Evolutionary conservation across 1,139 yeast genomes (phyloP), one percentile per base, ranked within the genome.

Genomic region (Saccharomyces hybrid): DNA sequence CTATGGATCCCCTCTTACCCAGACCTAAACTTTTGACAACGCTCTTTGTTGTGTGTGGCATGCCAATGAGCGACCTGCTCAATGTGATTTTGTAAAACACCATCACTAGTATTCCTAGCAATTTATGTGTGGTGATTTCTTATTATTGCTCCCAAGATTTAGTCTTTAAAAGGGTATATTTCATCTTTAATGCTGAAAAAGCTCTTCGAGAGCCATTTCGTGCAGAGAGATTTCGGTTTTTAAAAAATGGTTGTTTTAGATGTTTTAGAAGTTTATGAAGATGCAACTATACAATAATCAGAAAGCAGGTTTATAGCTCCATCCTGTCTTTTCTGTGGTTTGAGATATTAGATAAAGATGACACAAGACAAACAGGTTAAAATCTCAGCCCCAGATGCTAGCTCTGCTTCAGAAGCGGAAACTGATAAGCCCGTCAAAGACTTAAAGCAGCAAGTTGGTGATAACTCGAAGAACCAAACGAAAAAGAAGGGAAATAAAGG

Each of bases 31-130:
- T 80, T 56, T 77, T 73, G 50, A 89, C 81, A 26, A 90, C 83
- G 59, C 80, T 80, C 60, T 86, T 81, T 54, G 80, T 78, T 41
- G 78, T 73, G 55, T 84, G 81, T 23, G 97, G 96, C 67, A 89
- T 78, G 0, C 97, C 97, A 60, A 93, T 90, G 25, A 88, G 79
- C 3, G 97, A 89, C 67, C 95, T 80, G 53, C 79, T 74, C 65
- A 89, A 91, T 25, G 90, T 84, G 59, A 91, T 82, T 73, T 86
- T 83, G 75, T 78, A 82, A 67, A 67, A 78, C 8, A 68, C 71
- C 75, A 72, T 72, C 87, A 1, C 42, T 3, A 2, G 6, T 16
- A 38, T 38, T 9, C 8, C 9, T 38, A 7, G 23, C 23, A 38
- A 4, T 9, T 38, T 38, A 8, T 38, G 8, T 16, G 20, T 20